phyloP scores from a whole-genome alignment of 129 eudicot species.

The Glebionis coronaria region DNA sequence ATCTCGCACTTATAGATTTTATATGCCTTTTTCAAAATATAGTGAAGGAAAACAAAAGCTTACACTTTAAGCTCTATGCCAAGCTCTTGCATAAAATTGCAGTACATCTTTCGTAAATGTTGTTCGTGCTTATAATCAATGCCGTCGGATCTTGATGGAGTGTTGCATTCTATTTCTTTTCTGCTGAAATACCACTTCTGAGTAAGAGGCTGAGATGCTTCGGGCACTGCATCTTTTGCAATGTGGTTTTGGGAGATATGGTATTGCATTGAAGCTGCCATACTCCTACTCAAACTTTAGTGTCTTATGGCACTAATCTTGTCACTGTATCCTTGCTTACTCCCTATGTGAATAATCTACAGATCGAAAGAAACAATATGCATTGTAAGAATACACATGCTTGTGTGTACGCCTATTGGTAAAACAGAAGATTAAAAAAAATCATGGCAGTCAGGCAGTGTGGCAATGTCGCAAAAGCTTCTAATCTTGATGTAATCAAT shows the following conservation, averaged over 20 bases:
- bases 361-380: constrained; percentile 3
- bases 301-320: constrained; percentile 3
- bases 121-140: constrained; percentile 46
- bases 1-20: constrained; percentile 14
- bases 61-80: constrained; percentile 87
- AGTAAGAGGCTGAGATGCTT: constrained; percentile 22
- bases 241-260: constrained; percentile 28
- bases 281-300: constrained; percentile 25
- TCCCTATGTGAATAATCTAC: constrained; percentile 29
- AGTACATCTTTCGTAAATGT: constrained; percentile 47
- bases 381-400: no score
- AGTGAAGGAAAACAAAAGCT: constrained; percentile 27
- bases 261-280: constrained; percentile 37
- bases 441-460: no score
- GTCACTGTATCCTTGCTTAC: constrained; percentile 10
- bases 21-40: constrained; percentile 8
- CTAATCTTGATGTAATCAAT: neutral
- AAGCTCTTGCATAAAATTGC: constrained; percentile 64
- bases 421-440: no score
- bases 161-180: constrained; percentile 53
- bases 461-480: no score
- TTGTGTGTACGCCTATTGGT: no score
- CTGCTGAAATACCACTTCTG: constrained; percentile 52
- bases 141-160: constrained; percentile 84
- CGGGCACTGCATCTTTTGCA: constrained; percentile 26